phyloP scores from a whole-genome alignment of 2,329 filamentous ascomycete species.

The Aspergillus quadricinctus region DNA sequence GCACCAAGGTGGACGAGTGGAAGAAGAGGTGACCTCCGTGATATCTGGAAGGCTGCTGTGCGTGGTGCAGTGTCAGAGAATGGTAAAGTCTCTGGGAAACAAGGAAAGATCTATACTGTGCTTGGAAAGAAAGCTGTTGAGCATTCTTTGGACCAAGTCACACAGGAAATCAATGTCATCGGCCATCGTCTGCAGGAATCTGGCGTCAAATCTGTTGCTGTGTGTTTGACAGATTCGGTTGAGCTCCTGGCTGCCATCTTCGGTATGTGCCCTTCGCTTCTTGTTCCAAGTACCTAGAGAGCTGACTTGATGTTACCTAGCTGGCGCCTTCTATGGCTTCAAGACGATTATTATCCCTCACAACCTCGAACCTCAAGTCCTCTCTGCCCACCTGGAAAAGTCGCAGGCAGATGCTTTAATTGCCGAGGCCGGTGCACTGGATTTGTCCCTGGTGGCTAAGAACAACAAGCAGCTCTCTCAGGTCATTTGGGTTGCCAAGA shows the following conservation, averaged over 20 bases:
- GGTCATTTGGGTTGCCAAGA: constrained; percentile 88
- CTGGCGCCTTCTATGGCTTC: constrained; percentile 83
- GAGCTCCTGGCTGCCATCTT: constrained; percentile 81
- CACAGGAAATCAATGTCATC: constrained; percentile 80
- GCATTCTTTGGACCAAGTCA: constrained; percentile 67
- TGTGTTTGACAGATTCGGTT: constrained; percentile 89
- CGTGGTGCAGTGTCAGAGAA: constrained; percentile 61
- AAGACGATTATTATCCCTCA: constrained; percentile 83
- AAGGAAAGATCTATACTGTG: constrained; percentile 71
- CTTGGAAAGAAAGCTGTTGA: constrained; percentile 71
- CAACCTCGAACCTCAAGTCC: constrained; percentile 63
- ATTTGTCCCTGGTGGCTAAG: constrained; percentile 68
- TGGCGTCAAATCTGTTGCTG: constrained; percentile 68
- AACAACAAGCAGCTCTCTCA: constrained; percentile 68
- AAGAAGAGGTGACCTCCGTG: constrained; percentile 81
- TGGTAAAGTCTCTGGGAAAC: constrained; percentile 56
- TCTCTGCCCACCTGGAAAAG: constrained; percentile 67
- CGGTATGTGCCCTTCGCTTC: constrained; percentile 39
- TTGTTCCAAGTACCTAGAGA: neutral
- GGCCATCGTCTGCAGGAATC: constrained; percentile 71
- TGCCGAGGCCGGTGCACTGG: constrained; percentile 79
- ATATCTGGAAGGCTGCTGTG: constrained; percentile 77
- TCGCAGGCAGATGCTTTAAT: constrained; percentile 77
- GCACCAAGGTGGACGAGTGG: constrained; percentile 79
- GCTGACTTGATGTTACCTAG: constrained; percentile 37